Percentiles rank a stretch among this genome's conserved stretches.
These are phyloP conservation scores for Poterioochromonas sp. DNA, from an alignment of 352 stramenopile species.

Conservation along the genomic window DNA sequence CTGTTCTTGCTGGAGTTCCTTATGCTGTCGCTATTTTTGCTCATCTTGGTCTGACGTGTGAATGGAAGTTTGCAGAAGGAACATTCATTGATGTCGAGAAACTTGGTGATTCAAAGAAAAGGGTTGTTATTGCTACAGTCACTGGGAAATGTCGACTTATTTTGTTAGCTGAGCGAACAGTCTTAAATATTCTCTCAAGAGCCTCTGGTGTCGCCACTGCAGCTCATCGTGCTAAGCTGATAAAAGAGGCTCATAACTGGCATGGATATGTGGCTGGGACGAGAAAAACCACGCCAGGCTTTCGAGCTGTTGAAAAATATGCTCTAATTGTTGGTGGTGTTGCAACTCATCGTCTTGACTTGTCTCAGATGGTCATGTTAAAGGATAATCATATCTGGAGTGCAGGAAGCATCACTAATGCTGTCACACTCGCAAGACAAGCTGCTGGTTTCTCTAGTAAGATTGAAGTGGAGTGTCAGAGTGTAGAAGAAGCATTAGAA, in stretches of 20 bases:
- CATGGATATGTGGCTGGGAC: constrained; percentile 87
- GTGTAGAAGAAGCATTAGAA: constrained; percentile 82
- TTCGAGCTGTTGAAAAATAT: constrained; percentile 98
- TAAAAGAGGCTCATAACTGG: constrained; percentile 54
- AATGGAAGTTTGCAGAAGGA: neutral
- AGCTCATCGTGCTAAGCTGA: constrained; percentile 44
- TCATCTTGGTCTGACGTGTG: neutral
- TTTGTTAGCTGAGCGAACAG: constrained; percentile 88
- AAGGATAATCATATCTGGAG: constrained; percentile 97
- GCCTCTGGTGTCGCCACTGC: constrained; percentile 85
- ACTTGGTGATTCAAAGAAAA: constrained; percentile 47
- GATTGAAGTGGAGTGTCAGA: constrained; percentile 95
- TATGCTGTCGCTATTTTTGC: constrained; percentile 42
- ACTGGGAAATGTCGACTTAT: constrained; percentile 83
- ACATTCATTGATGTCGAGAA: neutral
- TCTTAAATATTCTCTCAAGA: constrained; percentile 89
- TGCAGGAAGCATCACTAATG: constrained; percentile 83
- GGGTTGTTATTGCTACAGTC: constrained; percentile 82
- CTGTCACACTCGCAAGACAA: constrained; percentile 75
- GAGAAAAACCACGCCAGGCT: constrained; percentile 93
- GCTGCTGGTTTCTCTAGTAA: constrained; percentile 93
- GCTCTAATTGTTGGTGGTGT: constrained; percentile 87
- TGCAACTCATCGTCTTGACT: constrained; percentile 77
- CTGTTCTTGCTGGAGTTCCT: constrained; percentile 78
- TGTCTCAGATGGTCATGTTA: constrained; percentile 99